Conservation (phyloP, 495 filamentous ascomycete species). For the Niebla homalea region DNA sequence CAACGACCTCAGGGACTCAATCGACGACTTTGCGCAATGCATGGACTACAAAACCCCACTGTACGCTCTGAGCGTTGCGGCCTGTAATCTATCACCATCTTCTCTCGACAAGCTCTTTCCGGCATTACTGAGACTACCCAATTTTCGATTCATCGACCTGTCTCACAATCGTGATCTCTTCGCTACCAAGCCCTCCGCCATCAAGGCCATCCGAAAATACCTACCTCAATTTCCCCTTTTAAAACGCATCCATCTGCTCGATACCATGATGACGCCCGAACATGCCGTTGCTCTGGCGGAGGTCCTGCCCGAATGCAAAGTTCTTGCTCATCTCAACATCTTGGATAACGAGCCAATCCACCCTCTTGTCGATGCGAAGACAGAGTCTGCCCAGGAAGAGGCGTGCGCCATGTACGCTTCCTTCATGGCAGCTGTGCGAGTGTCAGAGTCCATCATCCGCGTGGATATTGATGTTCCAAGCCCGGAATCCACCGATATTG, state of each 20-base stretch:
- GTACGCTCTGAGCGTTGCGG: slow-evolving; percentile 74
- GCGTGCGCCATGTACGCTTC: slow-evolving; percentile 89
- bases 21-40: slow-evolving; percentile 52
- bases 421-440: slow-evolving; percentile 73
- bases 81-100: slow-evolving; percentile 64
- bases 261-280: slow-evolving; percentile 74
- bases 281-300: slow-evolving; percentile 85
- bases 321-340: slow-evolving; percentile 75
- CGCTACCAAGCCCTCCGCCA: slow-evolving; percentile 54
- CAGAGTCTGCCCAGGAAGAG: slow-evolving; percentile 71
- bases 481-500: slow-evolving; percentile 65
- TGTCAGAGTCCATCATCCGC: slow-evolving; percentile 71
- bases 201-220: slow-evolving; percentile 66
- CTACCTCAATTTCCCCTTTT: slow-evolving; percentile 67
- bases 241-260: slow-evolving; percentile 75
- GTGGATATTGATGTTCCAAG: slow-evolving; percentile 85
- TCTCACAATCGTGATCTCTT: slow-evolving; percentile 82
- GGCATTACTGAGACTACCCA: slow-evolving; percentile 51
- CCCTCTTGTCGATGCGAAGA: slow-evolving; percentile 51
- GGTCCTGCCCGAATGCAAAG: slow-evolving; percentile 71
- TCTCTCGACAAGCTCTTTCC: slow-evolving; percentile 67
- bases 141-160: slow-evolving; percentile 80
- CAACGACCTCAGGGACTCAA: slow-evolving; percentile 62
- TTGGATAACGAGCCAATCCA: slow-evolving; percentile 67
- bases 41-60: slow-evolving; percentile 50